Evolutionary conservation across 2,329 filamentous ascomycete species (phyloP), one percentile per base, ranked within the genome.

Genomic region (Cladosporium sp.): DNA sequence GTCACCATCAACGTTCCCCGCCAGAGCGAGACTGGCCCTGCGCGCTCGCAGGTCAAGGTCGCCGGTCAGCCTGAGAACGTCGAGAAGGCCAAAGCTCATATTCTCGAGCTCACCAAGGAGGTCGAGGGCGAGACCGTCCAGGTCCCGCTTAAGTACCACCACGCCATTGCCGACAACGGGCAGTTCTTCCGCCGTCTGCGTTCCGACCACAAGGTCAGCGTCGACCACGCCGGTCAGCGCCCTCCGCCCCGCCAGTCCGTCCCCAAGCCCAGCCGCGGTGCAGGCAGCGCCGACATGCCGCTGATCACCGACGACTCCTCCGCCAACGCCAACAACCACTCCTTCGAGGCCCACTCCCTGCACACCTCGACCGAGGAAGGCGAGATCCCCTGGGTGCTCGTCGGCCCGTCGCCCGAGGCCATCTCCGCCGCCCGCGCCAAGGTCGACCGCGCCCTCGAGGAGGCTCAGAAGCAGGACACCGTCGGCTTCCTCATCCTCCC

Each of bases 121-220:
- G 87, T 92, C 66, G 85, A 93, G 68, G 88, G 89, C 56, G 89
- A 93, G 77, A 93, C 87, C 0, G 72, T 97, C n/a, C 79, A 86
- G 61, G 81, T 98, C 8, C 92, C 93, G 9, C 82, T 84, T 55
- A 82, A 84, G 61, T 76, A 93, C 55, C 93, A 98, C 74, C 89
- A 97, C 68, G 74, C 79, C 55, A 80, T 98, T 60, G 82, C 88
- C 49, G 92, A 95, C 68, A 91, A 92, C 59, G 93, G 92, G 1
- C 85, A 90, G 62, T 87, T 97, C 74, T 96, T 97, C 86, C 88
- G 92, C 59, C 86, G 84, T 63, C 83, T 98, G 40, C 84, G 87
- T 59, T 91, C 84, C 70, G 87, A 96, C 65, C 80, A 88, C 71
- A 85, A 88, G 61, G 89, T 98, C 59, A 93, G 86, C 0, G 87